Base-by-base conservation (phyloP, 2,329 filamentous ascomycete species). In the Colletotrichum phormii region DNA sequence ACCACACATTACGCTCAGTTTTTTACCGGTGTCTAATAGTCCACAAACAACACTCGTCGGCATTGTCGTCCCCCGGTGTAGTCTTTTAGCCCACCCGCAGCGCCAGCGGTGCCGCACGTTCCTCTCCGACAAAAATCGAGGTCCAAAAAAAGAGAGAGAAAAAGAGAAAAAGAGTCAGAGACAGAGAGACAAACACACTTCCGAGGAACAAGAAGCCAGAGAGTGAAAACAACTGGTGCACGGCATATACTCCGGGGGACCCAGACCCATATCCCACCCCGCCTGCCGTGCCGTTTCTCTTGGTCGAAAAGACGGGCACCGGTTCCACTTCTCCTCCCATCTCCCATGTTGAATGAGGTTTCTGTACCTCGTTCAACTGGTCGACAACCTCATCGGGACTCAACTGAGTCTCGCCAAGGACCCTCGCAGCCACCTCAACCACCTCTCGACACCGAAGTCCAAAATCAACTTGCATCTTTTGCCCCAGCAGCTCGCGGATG, bases 291-390 rank as follows among this genome's bases (percentile, higher is more conserved):
- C 46, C 58, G 55, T 51, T 67, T 22, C 31, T 62, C 26, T 61
- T 24, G 57, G 18, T 54, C 31, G 35, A 22, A 22, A 64, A 37
- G 22, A 37, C 67, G 42, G 51, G 4, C 15, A 24, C 29, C 42
- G 53, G 60, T 59, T 18, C 58, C 58, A 53, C 53, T 18, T 65
- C 64, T 42, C 31, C 57, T 62, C 33, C 54, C 42, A 53, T 55
- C 58, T 53, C 49, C 49, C 65, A 69, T 70, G 58, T 70, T 58
- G 37, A 22, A 11, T 42, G 54, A 70, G 12, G 33, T 37, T n/a
- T 18, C 64, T 64, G 42, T 33, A 46, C 59, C 13, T 22, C 59
- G 55, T 59, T 66, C 66, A 53, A 70, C 66, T 64, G 42, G 46
- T 33, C 49, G n/a, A 55, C 12, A 31, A 26, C 24, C 49, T 55